These are phyloP conservation scores for Nannochloropsis salina DNA, from an alignment of 108 stramenopile species.

Conservation along the genomic window DNA sequence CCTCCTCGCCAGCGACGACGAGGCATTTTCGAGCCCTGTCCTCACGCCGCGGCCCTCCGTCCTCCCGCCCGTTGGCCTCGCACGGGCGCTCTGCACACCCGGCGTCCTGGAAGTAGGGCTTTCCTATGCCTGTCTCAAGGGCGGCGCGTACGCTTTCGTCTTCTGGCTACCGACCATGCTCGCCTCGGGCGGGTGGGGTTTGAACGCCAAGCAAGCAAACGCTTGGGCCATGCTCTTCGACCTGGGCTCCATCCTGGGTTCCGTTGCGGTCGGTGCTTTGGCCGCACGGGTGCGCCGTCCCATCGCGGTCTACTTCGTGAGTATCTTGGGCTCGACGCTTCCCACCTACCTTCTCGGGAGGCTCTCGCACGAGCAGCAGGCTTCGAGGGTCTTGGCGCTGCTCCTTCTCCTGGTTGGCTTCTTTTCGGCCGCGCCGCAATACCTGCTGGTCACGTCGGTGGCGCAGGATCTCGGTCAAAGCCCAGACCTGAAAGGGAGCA, in stretches of 20 bases:
- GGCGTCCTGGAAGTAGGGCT: background rate
- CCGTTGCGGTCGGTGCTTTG: background rate
- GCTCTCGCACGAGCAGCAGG: background rate
- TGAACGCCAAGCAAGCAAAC: background rate
- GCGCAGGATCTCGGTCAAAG: background rate
- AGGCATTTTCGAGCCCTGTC: background rate
- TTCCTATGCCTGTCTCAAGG: conserved; percentile 19
- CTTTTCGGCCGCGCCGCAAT: background rate
- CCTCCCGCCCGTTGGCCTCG: conserved; percentile 8
- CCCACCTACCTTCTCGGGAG: background rate
- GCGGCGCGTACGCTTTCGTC: background rate
- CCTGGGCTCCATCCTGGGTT: background rate
- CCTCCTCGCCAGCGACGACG: background rate
- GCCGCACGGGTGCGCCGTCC: background rate
- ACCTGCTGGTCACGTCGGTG: conserved; percentile 17
- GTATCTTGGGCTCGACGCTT: background rate
- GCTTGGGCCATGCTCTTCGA: background rate
- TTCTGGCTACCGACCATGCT: conserved; percentile 12
- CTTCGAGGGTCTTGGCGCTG: background rate
- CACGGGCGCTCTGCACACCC: background rate
- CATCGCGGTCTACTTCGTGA: background rate
- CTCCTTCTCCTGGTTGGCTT: background rate
- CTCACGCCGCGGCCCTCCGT: background rate
- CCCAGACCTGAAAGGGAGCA: background rate
- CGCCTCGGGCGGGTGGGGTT: background rate